These are phyloP conservation scores for Sinapis alba DNA, from an alignment of 441 rosid species.

Conservation along the genomic window DNA sequence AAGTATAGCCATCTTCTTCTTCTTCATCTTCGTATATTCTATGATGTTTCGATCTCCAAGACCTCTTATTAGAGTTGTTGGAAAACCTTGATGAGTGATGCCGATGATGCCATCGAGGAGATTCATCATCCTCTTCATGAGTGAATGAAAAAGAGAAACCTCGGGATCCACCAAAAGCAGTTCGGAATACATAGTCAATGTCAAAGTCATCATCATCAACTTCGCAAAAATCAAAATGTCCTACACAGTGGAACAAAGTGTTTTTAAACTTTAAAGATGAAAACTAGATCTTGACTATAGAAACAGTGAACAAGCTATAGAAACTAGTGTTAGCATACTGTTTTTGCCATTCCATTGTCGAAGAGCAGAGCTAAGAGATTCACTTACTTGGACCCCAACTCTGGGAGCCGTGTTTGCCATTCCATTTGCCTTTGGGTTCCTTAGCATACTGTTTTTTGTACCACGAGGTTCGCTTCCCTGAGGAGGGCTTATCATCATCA, in stretches of 20 bases:
- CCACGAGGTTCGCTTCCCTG: conserved; percentile 61
- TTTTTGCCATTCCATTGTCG: not conserved
- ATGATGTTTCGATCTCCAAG: conserved; percentile 46
- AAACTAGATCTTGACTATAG: not conserved
- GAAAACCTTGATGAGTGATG: conserved; percentile 48
- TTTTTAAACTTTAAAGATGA: not conserved
- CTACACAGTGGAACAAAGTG: conserved; percentile 43
- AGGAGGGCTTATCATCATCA: conserved; percentile 53
- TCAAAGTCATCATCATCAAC: conserved; percentile 55
- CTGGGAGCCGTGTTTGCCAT: conserved; percentile 45
- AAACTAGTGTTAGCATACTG: no score
- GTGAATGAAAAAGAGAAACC: conserved; percentile 69
- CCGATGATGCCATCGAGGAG: conserved; percentile 39
- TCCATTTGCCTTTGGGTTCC: conserved; percentile 47
- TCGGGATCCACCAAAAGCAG: conserved; percentile 64
- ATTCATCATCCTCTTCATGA: conserved; percentile 50
- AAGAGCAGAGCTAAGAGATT: not conserved
- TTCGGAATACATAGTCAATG: conserved; percentile 55
- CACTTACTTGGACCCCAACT: conserved; percentile 61
- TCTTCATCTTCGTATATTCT: conserved; percentile 33
- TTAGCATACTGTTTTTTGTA: conserved; percentile 53
- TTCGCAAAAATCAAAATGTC: conserved; percentile 63
- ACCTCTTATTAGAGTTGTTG: conserved; percentile 42
- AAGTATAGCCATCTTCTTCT: conserved; percentile 59
- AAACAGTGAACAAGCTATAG: conserved; percentile 15